Evolutionary conservation across 805 yeast species (phyloP).

Genomic region (Candida ascalaphidarum): DNA sequence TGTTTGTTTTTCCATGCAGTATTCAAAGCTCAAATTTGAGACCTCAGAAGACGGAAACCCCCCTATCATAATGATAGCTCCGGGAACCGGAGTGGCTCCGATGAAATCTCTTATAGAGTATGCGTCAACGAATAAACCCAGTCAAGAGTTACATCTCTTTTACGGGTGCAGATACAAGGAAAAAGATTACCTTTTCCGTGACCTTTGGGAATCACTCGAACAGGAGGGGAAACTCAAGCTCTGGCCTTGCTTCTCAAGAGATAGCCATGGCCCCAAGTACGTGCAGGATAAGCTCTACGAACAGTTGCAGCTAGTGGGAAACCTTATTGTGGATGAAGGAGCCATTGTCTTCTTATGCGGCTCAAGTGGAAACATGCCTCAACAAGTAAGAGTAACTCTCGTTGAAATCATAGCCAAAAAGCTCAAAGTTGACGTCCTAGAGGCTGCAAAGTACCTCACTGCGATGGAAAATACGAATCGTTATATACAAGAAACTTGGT

Average conservation of each 20-base stretch:
- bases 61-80: slow-evolving; percentile 67
- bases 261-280: slow-evolving; percentile 44
- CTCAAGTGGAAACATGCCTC: slow-evolving; percentile 90
- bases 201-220: slow-evolving; percentile 38
- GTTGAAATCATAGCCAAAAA: slow-evolving; percentile 48
- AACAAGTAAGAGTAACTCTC: slow-evolving; percentile 74
- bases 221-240: slow-evolving; percentile 23
- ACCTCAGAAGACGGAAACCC: slow-evolving; percentile 8
- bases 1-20: slow-evolving; percentile 44
- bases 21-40: slow-evolving; percentile 32
- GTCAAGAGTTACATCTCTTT: slow-evolving; percentile 43
- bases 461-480: slow-evolving; percentile 56
- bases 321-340: slow-evolving; percentile 42
- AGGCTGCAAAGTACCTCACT: slow-evolving; percentile 43
- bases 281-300: slow-evolving; percentile 69
- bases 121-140: slow-evolving; percentile 3
- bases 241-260: slow-evolving; percentile 39
- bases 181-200: slow-evolving; percentile 62
- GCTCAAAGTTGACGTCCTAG: slow-evolving; percentile 30
- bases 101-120: slow-evolving; percentile 59
- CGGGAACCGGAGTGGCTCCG: slow-evolving; percentile 98
- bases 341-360: slow-evolving; percentile 83
- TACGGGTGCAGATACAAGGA: slow-evolving; percentile 63
- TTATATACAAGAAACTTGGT: slow-evolving; percentile 91
- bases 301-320: slow-evolving; percentile 39